Base-by-base conservation (phyloP, 73 alveolate genomes). In the Effrenium voratum region DNA sequence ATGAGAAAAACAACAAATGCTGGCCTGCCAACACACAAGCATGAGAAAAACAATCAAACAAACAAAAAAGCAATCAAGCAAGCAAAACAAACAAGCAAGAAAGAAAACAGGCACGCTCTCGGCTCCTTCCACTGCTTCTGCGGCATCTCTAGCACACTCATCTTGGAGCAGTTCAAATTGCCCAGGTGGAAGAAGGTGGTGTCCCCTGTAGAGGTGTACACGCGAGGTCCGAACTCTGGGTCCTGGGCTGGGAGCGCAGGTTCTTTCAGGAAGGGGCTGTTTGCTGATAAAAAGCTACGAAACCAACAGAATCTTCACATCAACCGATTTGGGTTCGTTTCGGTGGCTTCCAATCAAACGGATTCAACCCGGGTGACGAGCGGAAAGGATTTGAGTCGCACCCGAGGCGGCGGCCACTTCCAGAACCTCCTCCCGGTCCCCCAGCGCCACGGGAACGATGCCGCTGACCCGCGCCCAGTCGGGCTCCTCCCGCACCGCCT, bases 111-210 rank as follows among this genome's bases (percentile, higher is more conserved):
- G 3, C 3, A 36, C 75, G 34, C 30, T 60, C 5, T 36, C 34
- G 80, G 6, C 73, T 81, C 91, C 91, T 81, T 81, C 91, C 91
- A 81, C 36, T 81, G 91, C 72, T 81, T 81, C 91, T 81, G 91
- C 36, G 91, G 91, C 22, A 81, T 72, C 72, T 47, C 91, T 32
- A 81, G n/a, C 12, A 72, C 24, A 49, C 91, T n/a, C n/a, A n/a
- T 81, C 36, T 49, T 46, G n/a, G 91, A 8, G 49, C n/a, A n/a
- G n/a, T 15, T 49, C 50, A 81, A 16, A 32, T 81, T 81, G 24
- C 30, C 47, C 63, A 81, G 72, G 91, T 34, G 45, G 91, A 81
- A 81, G 91, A 81, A 81, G 49, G 73, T 81, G 68, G 15, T 81
- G 16, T 81, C 91, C 12, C 91, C 91, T 34, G 19, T 28, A 47